Base-by-base conservation (phyloP, 306 rosid species). In the Rubus parviflorus region DNA sequence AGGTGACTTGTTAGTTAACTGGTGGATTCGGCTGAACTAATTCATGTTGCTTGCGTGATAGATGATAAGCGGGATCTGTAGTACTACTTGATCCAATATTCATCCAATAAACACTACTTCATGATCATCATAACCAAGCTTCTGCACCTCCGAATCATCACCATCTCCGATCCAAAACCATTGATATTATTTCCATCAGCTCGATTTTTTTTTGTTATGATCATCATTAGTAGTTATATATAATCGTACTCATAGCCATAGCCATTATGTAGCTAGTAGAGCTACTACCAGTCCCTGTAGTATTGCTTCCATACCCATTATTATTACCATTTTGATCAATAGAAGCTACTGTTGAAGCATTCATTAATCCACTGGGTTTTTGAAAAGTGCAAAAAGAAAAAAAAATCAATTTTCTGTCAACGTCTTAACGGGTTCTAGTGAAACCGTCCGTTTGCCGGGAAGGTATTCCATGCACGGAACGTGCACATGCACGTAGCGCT, bases 41-140 rank as follows among this genome's bases (percentile, higher is more conserved):
- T 85, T 86, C 80, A 89, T 38, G 43, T 64, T 64, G 47, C 22
- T 83, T 47, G 82, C 86, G 57, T 87, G 86, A 77, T 57, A 25
- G 10, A 62, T 67, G 71, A 65, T 90, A 85, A 37, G 70, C 61
- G 69, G 56, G 10, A 16, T 23, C 73, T 22, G 53, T 43, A 30
- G 22, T 23, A 57, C 54, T 15, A 42, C 42, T 57, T 35, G 84
- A 53, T 0, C 86, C 88, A 0, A 85, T 77, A 73, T 81, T 79
- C 35, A 30, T 30, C 35, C 35, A 30, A 30, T 30, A 30, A 30
- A 30, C 35, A 30, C 35, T 30, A 30, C 35, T 41, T 87, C 47
- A 64, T 7, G 42, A 62, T 14, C 38, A 56, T 53, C 90, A 68
- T 83, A 79, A 47, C 88, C 87, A 57, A 79, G 49, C 40, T 63